A percentile compares a stretch with the other conserved stretches of the same genome.
These are phyloP conservation scores for Apophysomyces ossiformis DNA, from an alignment of 371 early-diverging fungal genomes.

Conservation along the genomic window DNA sequence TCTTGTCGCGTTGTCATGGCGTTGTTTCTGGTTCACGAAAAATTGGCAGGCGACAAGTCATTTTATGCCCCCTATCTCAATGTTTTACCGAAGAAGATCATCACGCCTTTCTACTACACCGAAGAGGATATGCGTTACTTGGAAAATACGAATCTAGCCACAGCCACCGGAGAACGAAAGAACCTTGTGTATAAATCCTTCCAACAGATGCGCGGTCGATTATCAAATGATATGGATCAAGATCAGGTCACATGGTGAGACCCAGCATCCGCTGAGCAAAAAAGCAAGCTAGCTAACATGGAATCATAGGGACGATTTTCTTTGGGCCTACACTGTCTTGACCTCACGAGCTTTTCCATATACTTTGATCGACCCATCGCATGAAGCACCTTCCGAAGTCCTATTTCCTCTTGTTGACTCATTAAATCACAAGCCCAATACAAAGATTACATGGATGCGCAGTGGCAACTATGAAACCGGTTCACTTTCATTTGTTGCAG, in stretches of 20 bases:
- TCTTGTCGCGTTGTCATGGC: conserved; percentile 44
- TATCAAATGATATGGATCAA: conserved; percentile 29
- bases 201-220: conserved; percentile 27
- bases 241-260: conserved; percentile 43
- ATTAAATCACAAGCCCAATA: conserved; percentile 60
- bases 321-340: conserved; percentile 63
- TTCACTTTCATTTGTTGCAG: conserved; percentile 40
- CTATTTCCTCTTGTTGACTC: conserved; percentile 63
- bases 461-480: conserved; percentile 34
- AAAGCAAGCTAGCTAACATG: not conserved
- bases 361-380: conserved; percentile 44
- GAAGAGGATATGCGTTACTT: conserved; percentile 52
- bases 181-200: conserved; percentile 35
- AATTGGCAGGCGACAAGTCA: conserved; percentile 34
- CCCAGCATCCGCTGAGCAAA: conserved; percentile 1
- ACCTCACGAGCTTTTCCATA: conserved; percentile 69
- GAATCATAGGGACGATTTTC: conserved; percentile 51
- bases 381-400: conserved; percentile 38
- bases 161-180: conserved; percentile 46
- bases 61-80: conserved; percentile 59
- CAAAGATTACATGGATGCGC: conserved; percentile 56
- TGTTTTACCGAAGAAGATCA: conserved; percentile 49
- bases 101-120: conserved; percentile 47
- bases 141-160: conserved; percentile 54
- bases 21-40: conserved; percentile 47